These are phyloP conservation scores for Aureobasidium vineae DNA, from an alignment of 2,329 filamentous ascomycete genomes.

Conservation along the genomic window DNA sequence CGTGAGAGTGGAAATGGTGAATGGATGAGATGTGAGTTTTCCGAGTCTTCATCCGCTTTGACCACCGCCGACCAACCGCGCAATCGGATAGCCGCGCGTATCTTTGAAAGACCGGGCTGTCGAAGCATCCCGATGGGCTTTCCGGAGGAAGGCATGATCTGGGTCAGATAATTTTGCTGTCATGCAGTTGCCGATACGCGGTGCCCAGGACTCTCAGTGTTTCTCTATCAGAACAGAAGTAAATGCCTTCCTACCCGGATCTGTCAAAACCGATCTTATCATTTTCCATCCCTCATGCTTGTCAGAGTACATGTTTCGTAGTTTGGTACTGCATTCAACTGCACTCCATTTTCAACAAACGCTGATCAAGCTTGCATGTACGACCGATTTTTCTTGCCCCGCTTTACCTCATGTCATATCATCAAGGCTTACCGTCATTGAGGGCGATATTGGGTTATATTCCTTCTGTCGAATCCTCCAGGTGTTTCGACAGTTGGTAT, in stretches of 20 bases:
- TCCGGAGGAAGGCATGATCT: neutral
- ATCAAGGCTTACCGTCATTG: neutral
- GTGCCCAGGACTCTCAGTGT: neutral
- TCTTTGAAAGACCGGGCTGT: neutral
- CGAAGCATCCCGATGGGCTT: neutral
- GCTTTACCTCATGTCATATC: neutral
- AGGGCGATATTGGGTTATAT: neutral
- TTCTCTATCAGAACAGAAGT: neutral
- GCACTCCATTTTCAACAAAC: slow-evolving; percentile 5
- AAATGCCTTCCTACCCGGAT: neutral
- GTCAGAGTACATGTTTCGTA: neutral
- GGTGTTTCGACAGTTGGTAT: neutral
- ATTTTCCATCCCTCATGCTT: neutral
- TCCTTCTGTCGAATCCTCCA: neutral
- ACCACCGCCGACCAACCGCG: neutral
- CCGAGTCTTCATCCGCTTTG: slow-evolving; percentile 7
- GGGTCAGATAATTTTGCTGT: neutral
- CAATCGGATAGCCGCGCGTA: neutral
- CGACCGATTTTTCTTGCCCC: neutral
- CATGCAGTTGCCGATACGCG: neutral
- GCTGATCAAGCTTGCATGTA: neutral
- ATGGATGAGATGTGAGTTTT: neutral
- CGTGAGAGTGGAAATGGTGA: neutral
- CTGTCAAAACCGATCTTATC: neutral
- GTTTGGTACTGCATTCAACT: neutral